Evolutionary conservation across 1,284 basidiomycete genomes (phyloP).

Genomic region (Papiliotrema nemorosa): DNA sequence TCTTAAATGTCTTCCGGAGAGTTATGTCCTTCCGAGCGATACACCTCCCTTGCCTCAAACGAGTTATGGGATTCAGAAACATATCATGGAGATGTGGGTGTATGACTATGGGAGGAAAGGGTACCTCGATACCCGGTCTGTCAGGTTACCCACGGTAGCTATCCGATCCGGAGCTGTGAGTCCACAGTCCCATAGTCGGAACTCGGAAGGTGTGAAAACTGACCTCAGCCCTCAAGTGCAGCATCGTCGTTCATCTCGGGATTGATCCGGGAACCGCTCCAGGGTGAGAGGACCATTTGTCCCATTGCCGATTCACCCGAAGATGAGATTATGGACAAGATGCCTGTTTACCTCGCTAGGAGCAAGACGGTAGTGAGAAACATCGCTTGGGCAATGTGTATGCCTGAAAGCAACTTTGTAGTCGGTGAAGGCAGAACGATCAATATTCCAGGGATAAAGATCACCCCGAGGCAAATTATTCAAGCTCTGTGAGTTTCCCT

Average conservation of each 20-base stretch:
- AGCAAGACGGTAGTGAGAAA: conserved; percentile 54
- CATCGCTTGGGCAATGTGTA: conserved; percentile 46
- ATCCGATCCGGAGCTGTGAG: conserved; percentile 55
- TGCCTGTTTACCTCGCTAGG: conserved; percentile 58
- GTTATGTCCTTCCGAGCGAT: conserved; percentile 46
- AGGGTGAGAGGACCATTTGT: conserved; percentile 55
- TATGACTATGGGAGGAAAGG: conserved; percentile 63
- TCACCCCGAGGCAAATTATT: conserved; percentile 48
- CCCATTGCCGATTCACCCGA: conserved; percentile 51
- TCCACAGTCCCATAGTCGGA: not conserved
- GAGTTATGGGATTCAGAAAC: conserved; percentile 60
- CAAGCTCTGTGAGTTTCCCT: conserved; percentile 38
- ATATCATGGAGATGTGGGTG: conserved; percentile 59
- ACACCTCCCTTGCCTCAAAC: conserved; percentile 60
- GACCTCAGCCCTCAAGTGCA: conserved; percentile 54
- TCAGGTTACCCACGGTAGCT: conserved; percentile 62
- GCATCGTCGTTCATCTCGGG: conserved; percentile 63
- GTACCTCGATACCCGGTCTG: conserved; percentile 60
- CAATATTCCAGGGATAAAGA: conserved; percentile 49
- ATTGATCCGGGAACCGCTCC: conserved; percentile 63
- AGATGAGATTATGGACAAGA: conserved; percentile 48
- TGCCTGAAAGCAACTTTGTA: conserved; percentile 41
- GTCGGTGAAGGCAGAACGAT: conserved; percentile 35
- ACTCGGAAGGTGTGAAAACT: conserved; percentile 19
- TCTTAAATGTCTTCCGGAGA: conserved; percentile 52